These are phyloP conservation scores for Solanum chacoense DNA, from an alignment of 305 asterid genomes.

Conservation along the genomic window DNA sequence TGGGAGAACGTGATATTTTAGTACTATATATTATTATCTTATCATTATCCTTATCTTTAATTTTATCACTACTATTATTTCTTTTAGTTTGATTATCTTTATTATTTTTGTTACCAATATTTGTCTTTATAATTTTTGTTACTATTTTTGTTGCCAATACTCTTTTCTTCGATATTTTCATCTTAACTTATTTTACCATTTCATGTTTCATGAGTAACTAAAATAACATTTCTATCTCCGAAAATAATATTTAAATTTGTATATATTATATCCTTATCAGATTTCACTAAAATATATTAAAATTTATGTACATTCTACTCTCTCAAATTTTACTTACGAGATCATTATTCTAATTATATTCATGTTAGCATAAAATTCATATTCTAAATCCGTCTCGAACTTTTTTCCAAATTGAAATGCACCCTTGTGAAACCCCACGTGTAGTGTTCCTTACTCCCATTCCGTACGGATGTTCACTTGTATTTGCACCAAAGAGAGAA, in stretches of 20 bases:
- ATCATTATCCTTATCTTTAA: not conserved
- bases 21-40: too few relatives aligned
- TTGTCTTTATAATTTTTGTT: too few relatives aligned
- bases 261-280: not conserved
- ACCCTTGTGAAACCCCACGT: not conserved
- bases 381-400: rapidly evolving
- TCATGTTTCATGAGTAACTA: not conserved
- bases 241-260: too few relatives aligned
- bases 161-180: not conserved
- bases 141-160: not conserved
- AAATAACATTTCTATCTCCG: not conserved
- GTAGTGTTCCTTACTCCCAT: not conserved
- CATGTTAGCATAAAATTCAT: not conserved
- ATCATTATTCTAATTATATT: too few relatives aligned
- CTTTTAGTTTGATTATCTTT: not conserved
- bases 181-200: not conserved
- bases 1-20: not conserved
- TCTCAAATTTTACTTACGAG: not conserved
- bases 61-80: not conserved
- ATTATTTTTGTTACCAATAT: too few relatives aligned
- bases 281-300: not conserved
- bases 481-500: not conserved
- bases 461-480: not conserved
- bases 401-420: not conserved
- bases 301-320: not conserved